Base-by-base conservation (phyloP, 2,329 filamentous ascomycete genomes). In the Endoconidiophora polonica region DNA sequence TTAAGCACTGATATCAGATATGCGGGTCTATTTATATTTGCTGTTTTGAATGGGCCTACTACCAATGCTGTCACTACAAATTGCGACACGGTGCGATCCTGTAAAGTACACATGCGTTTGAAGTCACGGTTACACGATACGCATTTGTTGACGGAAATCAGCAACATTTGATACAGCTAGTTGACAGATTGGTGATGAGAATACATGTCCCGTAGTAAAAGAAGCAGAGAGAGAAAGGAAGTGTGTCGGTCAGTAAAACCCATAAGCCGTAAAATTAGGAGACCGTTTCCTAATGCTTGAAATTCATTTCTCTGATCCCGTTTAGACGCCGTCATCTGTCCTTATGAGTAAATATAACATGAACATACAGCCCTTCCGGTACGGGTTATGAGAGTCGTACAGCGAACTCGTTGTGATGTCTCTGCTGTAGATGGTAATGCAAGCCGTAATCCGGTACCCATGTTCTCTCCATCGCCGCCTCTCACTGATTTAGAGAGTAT, bases 321-420 rank as follows among this genome's bases (percentile, higher is more conserved):
- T 77, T 71, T 74, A 74, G 75, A 79, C 75, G 74, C 76, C 76
- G 67, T 70, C 75, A 77, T 74, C 66, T 60, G 53, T 65, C 67
- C 68, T 66, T 66, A 66, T 44, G 39, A 44, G 38, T 53, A 29
- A 33, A 33, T 47, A 37, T 46, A 49, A 62, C 68, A 72, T 71
- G 76, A 74, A 77, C 74, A 77, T 76, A 78, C 72, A 77, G 73
- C 71, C 68, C 71, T 72, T 72, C 72, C 69, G 66, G 66, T 69
- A 69, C 65, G 62, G 68, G 65, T 71, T 68, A 66, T 68, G 68
- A 74, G 71, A 71, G 66, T 69, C 72, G 71, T 66, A 66, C 72
- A 74, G 73, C 71, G 40, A 74, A 71, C 67, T 70, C 69, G 66
- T 68, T 63, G 18, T 62, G 63, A 66, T 69, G 68, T 65, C 66